Evolutionary conservation across 2,329 filamentous ascomycete genomes (phyloP).

Genomic region (Colletotrichum theobromicola): DNA sequence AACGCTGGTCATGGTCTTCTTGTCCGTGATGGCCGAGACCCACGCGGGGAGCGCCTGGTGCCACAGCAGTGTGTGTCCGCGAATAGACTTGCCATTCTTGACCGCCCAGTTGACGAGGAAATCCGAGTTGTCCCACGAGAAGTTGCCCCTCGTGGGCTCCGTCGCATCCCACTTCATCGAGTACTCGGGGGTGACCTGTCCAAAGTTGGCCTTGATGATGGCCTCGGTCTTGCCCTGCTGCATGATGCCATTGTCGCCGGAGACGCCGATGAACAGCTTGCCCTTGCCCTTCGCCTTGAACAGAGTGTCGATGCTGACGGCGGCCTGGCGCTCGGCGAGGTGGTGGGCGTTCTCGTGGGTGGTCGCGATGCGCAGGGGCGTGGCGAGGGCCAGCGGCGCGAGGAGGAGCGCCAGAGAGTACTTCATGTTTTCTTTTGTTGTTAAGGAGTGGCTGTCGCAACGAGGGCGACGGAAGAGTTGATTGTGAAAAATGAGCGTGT

Average conservation of each 20-base stretch:
- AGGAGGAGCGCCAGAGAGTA: conserved; percentile 37
- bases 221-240: conserved; percentile 52
- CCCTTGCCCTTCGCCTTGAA: conserved; percentile 65
- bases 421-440: conserved; percentile 21
- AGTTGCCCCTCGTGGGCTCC: conserved; percentile 52
- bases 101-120: conserved; percentile 63
- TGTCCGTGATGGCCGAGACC: conserved; percentile 62
- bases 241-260: conserved; percentile 59
- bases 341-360: conserved; percentile 47
- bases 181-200: conserved; percentile 72
- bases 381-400: conserved; percentile 40
- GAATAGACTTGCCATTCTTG: conserved; percentile 60
- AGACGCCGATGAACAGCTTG: conserved; percentile 69
- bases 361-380: conserved; percentile 29
- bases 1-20: conserved; percentile 55
- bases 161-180: conserved; percentile 72
- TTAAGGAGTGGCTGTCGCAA: neutral
- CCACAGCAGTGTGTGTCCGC: conserved; percentile 72
- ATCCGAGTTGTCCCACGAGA: conserved; percentile 63
- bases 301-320: conserved; percentile 55
- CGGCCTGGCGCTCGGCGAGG: conserved; percentile 45
- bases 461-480: neutral
- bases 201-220: conserved; percentile 66
- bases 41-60: conserved; percentile 63
- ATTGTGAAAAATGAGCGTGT: neutral